A percentile compares a stretch with the other conserved stretches of the same genome.
Evolutionary conservation across 495 filamentous ascomycete species (phyloP).

Genomic region (Daldinia caldariorum): DNA sequence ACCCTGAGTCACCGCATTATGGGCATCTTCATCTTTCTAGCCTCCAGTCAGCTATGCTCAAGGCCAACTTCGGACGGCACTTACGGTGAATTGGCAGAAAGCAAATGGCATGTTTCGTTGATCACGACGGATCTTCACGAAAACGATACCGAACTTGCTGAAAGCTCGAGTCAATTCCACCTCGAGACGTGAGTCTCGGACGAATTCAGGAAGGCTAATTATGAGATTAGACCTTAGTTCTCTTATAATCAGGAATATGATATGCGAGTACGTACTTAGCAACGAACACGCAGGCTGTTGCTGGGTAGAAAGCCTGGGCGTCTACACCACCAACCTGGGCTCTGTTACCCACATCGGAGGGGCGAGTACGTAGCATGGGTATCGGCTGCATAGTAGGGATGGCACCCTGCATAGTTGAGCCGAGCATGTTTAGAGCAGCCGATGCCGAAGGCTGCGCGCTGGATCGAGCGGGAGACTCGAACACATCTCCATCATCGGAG

Average conservation of each 20-base stretch:
- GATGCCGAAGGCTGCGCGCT: not conserved
- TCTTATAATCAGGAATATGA: not conserved
- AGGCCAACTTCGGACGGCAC: conserved; percentile 26
- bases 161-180: conserved; percentile 63
- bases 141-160: conserved; percentile 62
- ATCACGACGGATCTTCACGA: conserved; percentile 71
- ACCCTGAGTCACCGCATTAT: conserved; percentile 57
- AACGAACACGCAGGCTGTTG: conserved; percentile 68
- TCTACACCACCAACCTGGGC: conserved; percentile 53
- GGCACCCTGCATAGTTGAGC: conserved; percentile 28
- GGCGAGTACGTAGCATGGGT: conserved; percentile 10
- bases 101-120: conserved; percentile 67
- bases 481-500: conserved; percentile 23
- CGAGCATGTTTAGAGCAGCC: not conserved
- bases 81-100: conserved; percentile 69
- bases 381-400: conserved; percentile 18
- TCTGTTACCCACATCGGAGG: conserved; percentile 18
- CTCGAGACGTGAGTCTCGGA: conserved; percentile 62
- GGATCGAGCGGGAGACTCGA: conserved; percentile 13
- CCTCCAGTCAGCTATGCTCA: conserved; percentile 25
- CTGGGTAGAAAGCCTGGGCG: conserved; percentile 65
- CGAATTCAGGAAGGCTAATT: conserved; percentile 53
- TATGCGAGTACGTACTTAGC: conserved; percentile 64
- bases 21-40: conserved; percentile 57
- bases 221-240: conserved; percentile 8